phyloP scores from a whole-genome alignment of 768 basidiomycete species.

The Suillus plorans region DNA sequence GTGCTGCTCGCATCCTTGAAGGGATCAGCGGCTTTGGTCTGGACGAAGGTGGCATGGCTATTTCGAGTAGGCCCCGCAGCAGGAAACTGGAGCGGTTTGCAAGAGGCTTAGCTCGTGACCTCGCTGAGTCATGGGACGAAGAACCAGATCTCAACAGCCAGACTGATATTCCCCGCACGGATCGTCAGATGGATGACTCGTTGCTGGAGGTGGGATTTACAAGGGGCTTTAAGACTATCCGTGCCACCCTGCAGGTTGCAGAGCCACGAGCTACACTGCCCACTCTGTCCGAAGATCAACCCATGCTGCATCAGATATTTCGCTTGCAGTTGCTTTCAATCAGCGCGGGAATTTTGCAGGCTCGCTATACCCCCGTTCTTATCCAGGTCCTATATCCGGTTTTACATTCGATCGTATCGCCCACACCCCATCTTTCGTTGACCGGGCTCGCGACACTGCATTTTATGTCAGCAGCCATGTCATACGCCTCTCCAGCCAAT shows the following conservation, averaged over 20 bases:
- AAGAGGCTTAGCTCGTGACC: constrained; percentile 56
- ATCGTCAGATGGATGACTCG: constrained; percentile 32
- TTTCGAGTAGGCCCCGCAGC: constrained; percentile 29
- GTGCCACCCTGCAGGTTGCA: constrained; percentile 55
- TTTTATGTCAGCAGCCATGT: constrained; percentile 69
- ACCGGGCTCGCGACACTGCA: constrained; percentile 76
- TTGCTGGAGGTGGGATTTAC: constrained; percentile 55
- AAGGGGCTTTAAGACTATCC: constrained; percentile 63
- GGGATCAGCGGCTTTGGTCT: constrained; percentile 60
- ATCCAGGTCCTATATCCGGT: constrained; percentile 83
- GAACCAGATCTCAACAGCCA: constrained; percentile 31
- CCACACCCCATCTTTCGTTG: constrained; percentile 60
- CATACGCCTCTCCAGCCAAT: constrained; percentile 88
- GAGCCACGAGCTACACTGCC: constrained; percentile 29
- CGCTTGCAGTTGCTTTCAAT: constrained; percentile 76
- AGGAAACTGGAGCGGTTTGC: constrained; percentile 64
- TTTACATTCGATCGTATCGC: constrained; percentile 81
- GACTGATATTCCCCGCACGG: constrained; percentile 16
- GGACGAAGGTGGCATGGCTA: constrained; percentile 21
- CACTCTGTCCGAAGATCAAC: constrained; percentile 42
- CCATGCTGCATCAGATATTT: constrained; percentile 65
- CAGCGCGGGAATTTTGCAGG: constrained; percentile 66
- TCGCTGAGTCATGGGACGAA: constrained; percentile 74
- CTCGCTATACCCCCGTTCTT: constrained; percentile 70
- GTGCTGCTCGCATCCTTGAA: constrained; percentile 72